These are phyloP conservation scores for Tuber magnatum DNA, from an alignment of 495 filamentous ascomycete genomes.

Conservation along the genomic window DNA sequence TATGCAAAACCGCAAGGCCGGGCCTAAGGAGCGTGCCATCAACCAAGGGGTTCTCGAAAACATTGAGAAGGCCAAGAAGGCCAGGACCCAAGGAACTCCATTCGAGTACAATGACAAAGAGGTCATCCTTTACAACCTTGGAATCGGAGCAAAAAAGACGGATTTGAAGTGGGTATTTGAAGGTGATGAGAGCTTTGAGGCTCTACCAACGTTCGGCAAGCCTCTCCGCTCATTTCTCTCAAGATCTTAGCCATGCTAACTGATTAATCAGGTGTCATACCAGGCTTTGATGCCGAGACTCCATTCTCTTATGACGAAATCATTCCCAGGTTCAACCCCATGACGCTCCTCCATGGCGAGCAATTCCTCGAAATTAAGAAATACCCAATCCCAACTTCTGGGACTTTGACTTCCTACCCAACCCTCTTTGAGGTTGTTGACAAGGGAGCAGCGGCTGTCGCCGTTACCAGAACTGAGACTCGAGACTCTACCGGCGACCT, in stretches of 20 bases:
- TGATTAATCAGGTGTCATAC: slow-evolving; percentile 55
- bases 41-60: slow-evolving; percentile 54
- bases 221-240: not conserved
- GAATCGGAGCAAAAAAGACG: slow-evolving; percentile 85
- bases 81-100: slow-evolving; percentile 63
- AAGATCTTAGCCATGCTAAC: slow-evolving; percentile 3
- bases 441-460: slow-evolving; percentile 84
- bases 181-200: slow-evolving; percentile 82
- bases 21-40: slow-evolving; percentile 20
- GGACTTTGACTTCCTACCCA: slow-evolving; percentile 69
- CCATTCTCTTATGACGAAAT: slow-evolving; percentile 78
- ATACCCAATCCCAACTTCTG: slow-evolving; percentile 86
- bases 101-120: slow-evolving; percentile 81
- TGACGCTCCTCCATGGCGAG: slow-evolving; percentile 99
- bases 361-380: slow-evolving; percentile 95
- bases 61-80: slow-evolving; percentile 70
- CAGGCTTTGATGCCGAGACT: slow-evolving; percentile 73
- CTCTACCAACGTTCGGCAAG: slow-evolving; percentile 77
- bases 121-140: slow-evolving; percentile 90
- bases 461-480: slow-evolving; percentile 67
- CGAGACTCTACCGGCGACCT: slow-evolving; percentile 78
- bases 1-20: slow-evolving; percentile 48
- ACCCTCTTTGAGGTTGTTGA: slow-evolving; percentile 91
- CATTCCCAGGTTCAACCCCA: slow-evolving; percentile 89
- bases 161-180: slow-evolving; percentile 85